Base-by-base conservation (phyloP, 331 rosid species). In the Acacia pycnantha region DNA sequence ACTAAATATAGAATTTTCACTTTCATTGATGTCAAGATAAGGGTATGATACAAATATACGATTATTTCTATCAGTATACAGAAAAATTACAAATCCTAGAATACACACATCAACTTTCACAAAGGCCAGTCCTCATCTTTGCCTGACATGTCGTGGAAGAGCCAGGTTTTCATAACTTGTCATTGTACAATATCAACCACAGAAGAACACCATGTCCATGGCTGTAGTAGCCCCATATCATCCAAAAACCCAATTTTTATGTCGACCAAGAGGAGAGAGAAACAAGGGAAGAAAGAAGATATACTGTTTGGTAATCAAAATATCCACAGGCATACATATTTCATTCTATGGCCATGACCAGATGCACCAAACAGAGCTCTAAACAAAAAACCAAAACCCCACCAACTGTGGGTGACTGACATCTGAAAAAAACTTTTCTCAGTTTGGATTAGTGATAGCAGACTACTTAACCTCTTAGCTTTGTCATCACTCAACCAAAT, bases 81-180 rank as follows among this genome's bases (percentile, higher is more conserved):
- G 64, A 83, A 78, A 59, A 85, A 77, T 82, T 86, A 87, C 91
- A 89, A 59, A 37, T 59, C 78, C 77, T 81, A 84, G 66, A 80
- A 76, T 86, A 87, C 89, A 87, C 50, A 61, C 26, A 41, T 69
- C 84, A 82, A 81, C 80, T 56, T 82, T 81, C 76, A 74, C 76
- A 85, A 61, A 43, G 83, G 83, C 37, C 77, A 73, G 77, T 69
- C 71, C 48, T 80, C 81, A 56, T 80, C 79, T 85, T 87, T 81
- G 81, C 85, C 56, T 19, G 65, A 70, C 83, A 62, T 78, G 73
- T 78, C 62, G 29, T 80, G 27, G 82, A 78, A 67, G 74, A 80
- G 84, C 84, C 62, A 13, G 61, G 78, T 77, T 73, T 78, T 66
- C 80, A 80, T 81, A 82, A 73, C 72, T 87, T 85, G 82, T 85